Evolutionary conservation across 805 yeast species (phyloP), one percentile per base, ranked within the genome.

Genomic region (Metschnikowia baotianmanensis): DNA sequence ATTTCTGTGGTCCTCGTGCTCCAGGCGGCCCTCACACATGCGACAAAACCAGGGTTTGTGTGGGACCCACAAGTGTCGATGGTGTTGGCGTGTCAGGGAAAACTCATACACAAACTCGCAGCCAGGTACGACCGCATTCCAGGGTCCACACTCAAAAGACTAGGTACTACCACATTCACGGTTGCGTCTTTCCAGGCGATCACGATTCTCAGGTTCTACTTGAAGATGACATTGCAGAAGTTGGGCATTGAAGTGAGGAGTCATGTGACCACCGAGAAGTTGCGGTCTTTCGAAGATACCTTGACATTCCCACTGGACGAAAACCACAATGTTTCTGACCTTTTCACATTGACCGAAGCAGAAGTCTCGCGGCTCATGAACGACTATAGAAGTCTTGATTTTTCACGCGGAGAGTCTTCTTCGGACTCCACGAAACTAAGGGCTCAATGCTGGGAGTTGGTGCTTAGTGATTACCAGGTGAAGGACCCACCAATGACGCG

Each of bases 11-110:
- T 53, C 2, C 53, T 67, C 27, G 50, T 63, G 4, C 39, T 66
- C 5, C 48, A 59, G 28, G 52, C 56, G 21, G 34, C 58, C 13
- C 43, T 60, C 17, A 46, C 55, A 5, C 45, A 34, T 6, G 32
- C 41, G 10, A 30, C 42, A n/a, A 23, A 31, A 22, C 38, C 49
- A 6, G 45, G 31, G 27, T 47, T 44, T 27, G 38, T n/a, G 28
- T 42, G 34, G 39, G 43, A 18, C 28, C 28, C 42, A 8, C 38
- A 40, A 23, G 34, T 44, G 17, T 41, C 37, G 15, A 42, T 46
- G 19, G 39, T 58, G 8, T 49, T 65, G 22, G 59, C 60, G 31
- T 62, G 64, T 31, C 74, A 69, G 45, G 50, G 62, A 5, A 54
- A 52, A 26, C 48, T 67, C 30, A 62, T 61, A 43, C 61, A 61